A percentile compares a stretch with the other conserved stretches of the same genome.
Conservation (phyloP, 75 land plant genomes). For the Selaginella tamariscina region DNA sequence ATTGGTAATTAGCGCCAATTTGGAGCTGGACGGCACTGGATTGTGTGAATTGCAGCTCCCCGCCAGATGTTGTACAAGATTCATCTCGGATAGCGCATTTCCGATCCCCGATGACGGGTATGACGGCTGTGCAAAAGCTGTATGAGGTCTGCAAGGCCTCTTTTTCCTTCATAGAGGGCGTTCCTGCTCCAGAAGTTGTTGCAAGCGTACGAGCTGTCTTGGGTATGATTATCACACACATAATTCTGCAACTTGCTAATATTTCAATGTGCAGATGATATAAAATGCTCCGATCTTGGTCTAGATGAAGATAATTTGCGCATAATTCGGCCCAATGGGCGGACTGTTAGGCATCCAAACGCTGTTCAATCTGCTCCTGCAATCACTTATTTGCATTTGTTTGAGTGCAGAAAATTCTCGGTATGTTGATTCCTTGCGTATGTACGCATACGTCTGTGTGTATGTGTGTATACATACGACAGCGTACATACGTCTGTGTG, state of each 20-base stretch:
- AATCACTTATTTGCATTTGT: conserved; percentile 13
- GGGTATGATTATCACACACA: conserved; percentile 15
- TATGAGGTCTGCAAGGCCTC: conserved; percentile 20
- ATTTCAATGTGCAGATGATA: conserved; percentile 27
- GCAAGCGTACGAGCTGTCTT: conserved; percentile 15
- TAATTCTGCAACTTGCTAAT: neutral
- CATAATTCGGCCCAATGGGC: conserved; percentile 18
- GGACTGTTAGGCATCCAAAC: neutral
- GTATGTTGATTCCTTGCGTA: neutral
- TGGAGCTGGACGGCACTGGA: too few species aligned
- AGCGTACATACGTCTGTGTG: neutral
- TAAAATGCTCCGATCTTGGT: conserved; percentile 43
- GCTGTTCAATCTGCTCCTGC: conserved; percentile 2
- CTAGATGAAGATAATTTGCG: conserved; percentile 21
- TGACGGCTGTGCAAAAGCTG: conserved; percentile 22
- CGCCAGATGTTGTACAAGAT: too few species aligned
- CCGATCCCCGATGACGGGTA: neutral
- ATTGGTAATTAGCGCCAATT: too few species aligned
- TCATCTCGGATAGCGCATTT: too few species aligned
- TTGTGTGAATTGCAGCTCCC: too few species aligned
- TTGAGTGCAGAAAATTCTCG: conserved; percentile 19
- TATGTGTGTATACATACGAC: neutral
- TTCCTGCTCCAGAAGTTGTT: conserved; percentile 16
- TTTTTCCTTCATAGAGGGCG: conserved; percentile 20
- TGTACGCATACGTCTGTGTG: neutral